Conservation (phyloP, 1,139 yeast genomes). For the Pichiaceae sp. region DNA sequence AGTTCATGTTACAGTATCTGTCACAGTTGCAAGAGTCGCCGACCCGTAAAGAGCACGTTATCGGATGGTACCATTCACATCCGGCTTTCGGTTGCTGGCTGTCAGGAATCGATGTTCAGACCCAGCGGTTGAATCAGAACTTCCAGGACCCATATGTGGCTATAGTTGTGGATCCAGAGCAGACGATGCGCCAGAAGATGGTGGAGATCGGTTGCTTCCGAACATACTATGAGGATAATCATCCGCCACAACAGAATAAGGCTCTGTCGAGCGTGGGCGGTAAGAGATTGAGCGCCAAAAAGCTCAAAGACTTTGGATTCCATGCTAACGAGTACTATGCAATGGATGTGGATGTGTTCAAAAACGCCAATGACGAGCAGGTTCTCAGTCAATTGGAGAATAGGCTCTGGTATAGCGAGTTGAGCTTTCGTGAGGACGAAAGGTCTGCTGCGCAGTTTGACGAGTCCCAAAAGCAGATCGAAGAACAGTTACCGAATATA, state of each 20-base stretch:
- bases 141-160: conserved; percentile 92
- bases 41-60: conserved; percentile 56
- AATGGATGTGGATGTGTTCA: conserved; percentile 56
- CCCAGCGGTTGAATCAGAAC: conserved; percentile 76
- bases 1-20: conserved; percentile 82
- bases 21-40: conserved; percentile 42
- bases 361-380: conserved; percentile 28
- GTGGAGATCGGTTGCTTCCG: conserved; percentile 91
- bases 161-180: conserved; percentile 76
- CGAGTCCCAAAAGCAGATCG: neutral
- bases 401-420: conserved; percentile 14
- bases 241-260: conserved; percentile 29
- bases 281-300: conserved; percentile 21
- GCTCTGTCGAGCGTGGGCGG: conserved; percentile 2
- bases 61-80: conserved; percentile 96
- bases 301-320: conserved; percentile 57
- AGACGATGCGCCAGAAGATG: conserved; percentile 53
- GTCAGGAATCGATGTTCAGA: conserved; percentile 82
- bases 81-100: conserved; percentile 97
- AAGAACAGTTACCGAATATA: neutral
- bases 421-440: conserved; percentile 8
- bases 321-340: conserved; percentile 68
- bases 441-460: conserved; percentile 2
- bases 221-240: conserved; percentile 35
- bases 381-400: conserved; percentile 12